Evolutionary conservation across 73 alveolate species (phyloP).

Genomic region (Paramecium sonneborni): DNA sequence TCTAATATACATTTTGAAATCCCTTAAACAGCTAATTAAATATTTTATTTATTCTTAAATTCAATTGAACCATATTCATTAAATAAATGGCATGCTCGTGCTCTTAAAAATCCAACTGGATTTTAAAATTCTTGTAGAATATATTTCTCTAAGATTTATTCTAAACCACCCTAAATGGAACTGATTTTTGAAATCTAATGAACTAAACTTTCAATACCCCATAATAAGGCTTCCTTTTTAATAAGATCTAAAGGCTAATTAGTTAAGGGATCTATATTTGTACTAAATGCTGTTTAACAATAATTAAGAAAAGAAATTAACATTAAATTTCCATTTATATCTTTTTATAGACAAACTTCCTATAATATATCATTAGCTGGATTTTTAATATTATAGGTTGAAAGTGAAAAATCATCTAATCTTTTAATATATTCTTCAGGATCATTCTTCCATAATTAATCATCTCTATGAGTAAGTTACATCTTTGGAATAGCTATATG

Average conservation of each 20-base stretch:
- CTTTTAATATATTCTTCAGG: conserved; percentile 82
- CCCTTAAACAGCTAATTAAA: conserved; percentile 62
- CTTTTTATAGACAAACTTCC: conserved; percentile 54
- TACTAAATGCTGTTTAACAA: not conserved
- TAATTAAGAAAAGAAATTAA: conserved; percentile 15
- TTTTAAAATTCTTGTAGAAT: conserved; percentile 75
- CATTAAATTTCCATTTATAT: conserved; percentile 26
- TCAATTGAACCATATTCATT: conserved; percentile 76
- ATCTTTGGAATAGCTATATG: conserved; percentile 72
- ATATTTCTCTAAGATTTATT: conserved; percentile 65
- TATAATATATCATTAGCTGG: conserved; percentile 47
- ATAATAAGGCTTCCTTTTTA: conserved; percentile 59
- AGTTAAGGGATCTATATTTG: conserved; percentile 56
- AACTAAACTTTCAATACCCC: conserved; percentile 54
- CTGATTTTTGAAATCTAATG: conserved; percentile 33
- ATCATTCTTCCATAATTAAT: conserved; percentile 70
- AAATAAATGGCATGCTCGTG: conserved; percentile 83
- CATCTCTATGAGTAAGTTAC: conserved; percentile 72
- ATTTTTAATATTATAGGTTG: conserved; percentile 56
- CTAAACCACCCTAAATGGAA: conserved; percentile 3
- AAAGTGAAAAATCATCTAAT: conserved; percentile 71
- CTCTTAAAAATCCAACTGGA: conserved; percentile 77
- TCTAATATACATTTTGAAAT: conserved; percentile 60
- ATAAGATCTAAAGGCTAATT: conserved; percentile 49
- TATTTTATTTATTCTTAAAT: conserved; percentile 66